These are phyloP conservation scores for Clarireedia hainanense DNA, from an alignment of 2,329 filamentous ascomycete genomes.

Conservation along the genomic window DNA sequence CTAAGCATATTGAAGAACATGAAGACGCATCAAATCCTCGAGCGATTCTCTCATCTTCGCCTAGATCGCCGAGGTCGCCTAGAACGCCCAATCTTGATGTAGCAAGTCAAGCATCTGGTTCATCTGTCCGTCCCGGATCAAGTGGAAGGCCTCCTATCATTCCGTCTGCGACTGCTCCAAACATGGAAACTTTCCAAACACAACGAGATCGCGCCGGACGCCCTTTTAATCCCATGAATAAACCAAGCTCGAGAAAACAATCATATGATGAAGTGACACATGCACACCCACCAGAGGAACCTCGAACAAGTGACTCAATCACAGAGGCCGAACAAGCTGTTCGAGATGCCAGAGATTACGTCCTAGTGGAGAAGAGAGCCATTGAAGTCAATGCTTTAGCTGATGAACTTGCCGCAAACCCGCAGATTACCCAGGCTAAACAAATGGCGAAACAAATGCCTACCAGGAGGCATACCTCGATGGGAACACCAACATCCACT, in stretches of 20 bases:
- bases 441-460: slow-evolving; percentile 42
- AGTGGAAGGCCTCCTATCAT: slow-evolving; percentile 19
- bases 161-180: slow-evolving; percentile 25
- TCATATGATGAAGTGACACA: slow-evolving; percentile 24
- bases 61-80: slow-evolving; percentile 18
- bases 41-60: not conserved
- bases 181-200: slow-evolving; percentile 25
- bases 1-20: slow-evolving; percentile 8
- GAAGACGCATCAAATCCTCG: not conserved
- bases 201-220: slow-evolving; percentile 14
- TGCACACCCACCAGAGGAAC: slow-evolving; percentile 5
- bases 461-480: slow-evolving; percentile 68
- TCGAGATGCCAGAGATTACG: slow-evolving; percentile 89
- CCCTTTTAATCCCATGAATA: slow-evolving; percentile 1
- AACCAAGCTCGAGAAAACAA: slow-evolving; percentile 14
- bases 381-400: slow-evolving; percentile 97
- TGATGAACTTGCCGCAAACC: slow-evolving; percentile 84
- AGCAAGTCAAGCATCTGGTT: slow-evolving; percentile 15
- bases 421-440: slow-evolving; percentile 36
- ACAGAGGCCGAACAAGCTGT: slow-evolving; percentile 59
- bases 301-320: slow-evolving; percentile 36
- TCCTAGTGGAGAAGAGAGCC: slow-evolving; percentile 87
- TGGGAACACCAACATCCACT: slow-evolving; percentile 60
- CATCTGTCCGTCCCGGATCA: slow-evolving; percentile 16
- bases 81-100: slow-evolving; percentile 14